Evolutionary conservation across 2,329 filamentous ascomycete species (phyloP).

Genomic region (Calonectria pauciramosa): DNA sequence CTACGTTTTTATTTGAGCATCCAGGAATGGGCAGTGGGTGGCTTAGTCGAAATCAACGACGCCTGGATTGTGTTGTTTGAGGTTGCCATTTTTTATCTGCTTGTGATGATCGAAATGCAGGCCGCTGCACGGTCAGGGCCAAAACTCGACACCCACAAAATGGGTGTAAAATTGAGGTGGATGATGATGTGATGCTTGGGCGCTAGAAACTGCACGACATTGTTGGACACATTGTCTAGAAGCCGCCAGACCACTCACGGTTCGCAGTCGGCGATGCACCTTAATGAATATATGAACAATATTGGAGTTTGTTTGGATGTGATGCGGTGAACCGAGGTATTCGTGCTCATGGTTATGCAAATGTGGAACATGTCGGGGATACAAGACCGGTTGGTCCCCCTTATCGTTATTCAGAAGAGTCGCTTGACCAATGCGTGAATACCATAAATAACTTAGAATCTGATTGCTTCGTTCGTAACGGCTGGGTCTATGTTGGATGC

Average conservation of each 20-base stretch:
- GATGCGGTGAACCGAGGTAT: neutral
- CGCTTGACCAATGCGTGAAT: neutral
- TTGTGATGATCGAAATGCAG: slow-evolving; percentile 35
- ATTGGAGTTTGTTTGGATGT: slow-evolving; percentile 12
- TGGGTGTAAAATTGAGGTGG: slow-evolving; percentile 37
- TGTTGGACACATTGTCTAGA: slow-evolving; percentile 41
- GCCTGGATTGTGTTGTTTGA: slow-evolving; percentile 34
- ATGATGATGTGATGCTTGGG: slow-evolving; percentile 36
- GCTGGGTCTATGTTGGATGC: neutral
- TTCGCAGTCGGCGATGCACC: slow-evolving; percentile 43
- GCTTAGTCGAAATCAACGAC: slow-evolving; percentile 31
- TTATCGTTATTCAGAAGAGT: neutral
- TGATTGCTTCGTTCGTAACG: neutral
- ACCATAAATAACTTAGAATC: neutral
- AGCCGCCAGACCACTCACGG: slow-evolving; percentile 35
- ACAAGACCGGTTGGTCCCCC: neutral
- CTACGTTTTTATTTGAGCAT: slow-evolving; percentile 38
- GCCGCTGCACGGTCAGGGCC: slow-evolving; percentile 28
- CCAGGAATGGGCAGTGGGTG: slow-evolving; percentile 36
- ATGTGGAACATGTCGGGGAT: neutral
- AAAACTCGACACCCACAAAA: slow-evolving; percentile 27
- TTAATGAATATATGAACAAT: slow-evolving; percentile 48
- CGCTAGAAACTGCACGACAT: slow-evolving; percentile 41
- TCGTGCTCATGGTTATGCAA: neutral
- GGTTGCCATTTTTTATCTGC: slow-evolving; percentile 36